These are phyloP conservation scores for Glycine tomentella DNA, from an alignment of 306 rosid genomes.

Conservation along the genomic window DNA sequence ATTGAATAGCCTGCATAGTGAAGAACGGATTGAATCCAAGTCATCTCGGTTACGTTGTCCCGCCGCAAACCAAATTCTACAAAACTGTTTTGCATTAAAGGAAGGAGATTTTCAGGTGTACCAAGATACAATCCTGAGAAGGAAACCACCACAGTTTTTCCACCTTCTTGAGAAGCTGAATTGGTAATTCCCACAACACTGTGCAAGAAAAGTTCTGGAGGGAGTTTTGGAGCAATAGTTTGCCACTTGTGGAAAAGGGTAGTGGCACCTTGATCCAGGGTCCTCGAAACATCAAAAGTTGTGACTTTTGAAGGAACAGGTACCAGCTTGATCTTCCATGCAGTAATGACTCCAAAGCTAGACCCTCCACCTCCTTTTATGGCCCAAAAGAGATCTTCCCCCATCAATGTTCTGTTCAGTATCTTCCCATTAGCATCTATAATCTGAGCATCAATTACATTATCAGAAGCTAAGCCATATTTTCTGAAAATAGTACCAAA, in stretches of 20 bases:
- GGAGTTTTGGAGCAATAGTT: constrained; percentile 31
- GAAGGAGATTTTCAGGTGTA: constrained; percentile 24
- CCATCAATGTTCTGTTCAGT: constrained; percentile 46
- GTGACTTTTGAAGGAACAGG: constrained; percentile 46
- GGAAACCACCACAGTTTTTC: constrained; percentile 18
- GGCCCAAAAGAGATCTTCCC: constrained; percentile 55
- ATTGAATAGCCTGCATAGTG: constrained; percentile 18
- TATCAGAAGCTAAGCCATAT: constrained; percentile 48
- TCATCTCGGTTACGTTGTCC: constrained; percentile 30
- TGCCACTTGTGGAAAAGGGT: constrained; percentile 46
- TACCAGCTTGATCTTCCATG: constrained; percentile 49
- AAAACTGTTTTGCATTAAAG: constrained; percentile 35
- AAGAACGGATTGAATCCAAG: constrained; percentile 50
- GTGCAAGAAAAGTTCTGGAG: constrained; percentile 43
- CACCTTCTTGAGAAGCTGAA: constrained; percentile 16
- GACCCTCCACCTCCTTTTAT: constrained; percentile 56
- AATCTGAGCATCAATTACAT: constrained; percentile 39
- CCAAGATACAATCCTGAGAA: constrained; percentile 52
- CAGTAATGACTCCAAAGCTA: constrained; percentile 34
- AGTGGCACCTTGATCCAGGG: constrained; percentile 29
- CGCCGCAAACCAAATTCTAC: constrained; percentile 41
- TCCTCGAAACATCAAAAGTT: constrained; percentile 38
- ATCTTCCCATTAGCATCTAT: constrained; percentile 46
- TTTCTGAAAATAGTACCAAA: constrained; percentile 49
- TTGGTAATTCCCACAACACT: constrained; percentile 4